Conservation (phyloP, 2,329 filamentous ascomycete species). For the Epicoccum nigrum region DNA sequence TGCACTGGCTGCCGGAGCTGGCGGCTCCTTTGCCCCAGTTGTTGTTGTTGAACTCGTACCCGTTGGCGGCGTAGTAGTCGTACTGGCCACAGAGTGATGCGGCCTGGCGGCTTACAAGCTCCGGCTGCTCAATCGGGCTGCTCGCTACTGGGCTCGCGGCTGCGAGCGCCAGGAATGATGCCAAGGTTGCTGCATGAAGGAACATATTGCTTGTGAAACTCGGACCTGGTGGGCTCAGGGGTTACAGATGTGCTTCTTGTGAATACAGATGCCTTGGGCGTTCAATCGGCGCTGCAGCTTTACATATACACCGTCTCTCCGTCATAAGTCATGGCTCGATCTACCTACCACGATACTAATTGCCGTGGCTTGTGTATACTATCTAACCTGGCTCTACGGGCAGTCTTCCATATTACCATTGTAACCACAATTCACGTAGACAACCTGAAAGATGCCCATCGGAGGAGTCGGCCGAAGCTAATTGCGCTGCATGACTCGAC, state of each 20-base stretch:
- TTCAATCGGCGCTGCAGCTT: background rate
- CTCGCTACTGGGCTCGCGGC: slow-evolving; percentile 1
- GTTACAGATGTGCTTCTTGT: background rate
- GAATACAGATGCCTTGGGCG: background rate
- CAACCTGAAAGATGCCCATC: background rate
- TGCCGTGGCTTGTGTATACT: background rate
- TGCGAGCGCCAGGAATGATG: slow-evolving; percentile 2
- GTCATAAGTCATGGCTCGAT: background rate
- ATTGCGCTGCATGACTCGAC: slow-evolving; percentile 7
- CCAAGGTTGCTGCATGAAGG: background rate
- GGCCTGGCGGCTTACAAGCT: slow-evolving; percentile 9
- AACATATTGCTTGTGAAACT: slow-evolving; percentile 8
- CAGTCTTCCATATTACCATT: background rate
- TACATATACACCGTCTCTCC: background rate
- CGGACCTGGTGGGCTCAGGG: background rate
- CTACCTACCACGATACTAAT: background rate
- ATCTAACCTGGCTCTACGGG: background rate
- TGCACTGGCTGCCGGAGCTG: slow-evolving; percentile 28
- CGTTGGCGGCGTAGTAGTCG: slow-evolving; percentile 26
- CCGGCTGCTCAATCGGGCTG: background rate
- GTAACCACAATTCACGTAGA: background rate
- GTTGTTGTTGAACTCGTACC: slow-evolving; percentile 32
- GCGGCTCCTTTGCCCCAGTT: slow-evolving; percentile 29
- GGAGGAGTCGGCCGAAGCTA: background rate
- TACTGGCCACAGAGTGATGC: slow-evolving; percentile 28